Conservation (phyloP, 306 rosid genomes). For the Benincasa hispida region DNA sequence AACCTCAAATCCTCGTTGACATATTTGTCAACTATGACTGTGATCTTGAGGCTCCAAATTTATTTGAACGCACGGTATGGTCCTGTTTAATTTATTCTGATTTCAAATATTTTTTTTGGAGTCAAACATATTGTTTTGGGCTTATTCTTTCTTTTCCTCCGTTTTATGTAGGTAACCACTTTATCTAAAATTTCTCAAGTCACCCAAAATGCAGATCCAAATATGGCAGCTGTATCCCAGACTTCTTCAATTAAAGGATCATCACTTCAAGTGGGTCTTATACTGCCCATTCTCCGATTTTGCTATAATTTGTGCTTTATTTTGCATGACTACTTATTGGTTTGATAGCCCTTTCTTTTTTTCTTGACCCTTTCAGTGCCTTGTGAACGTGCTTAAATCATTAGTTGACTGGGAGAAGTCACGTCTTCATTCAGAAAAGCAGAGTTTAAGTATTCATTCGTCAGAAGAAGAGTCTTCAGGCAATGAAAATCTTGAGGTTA, state of each 20-base stretch:
- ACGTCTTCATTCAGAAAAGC: constrained; percentile 42
- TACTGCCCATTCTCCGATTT: constrained; percentile 6
- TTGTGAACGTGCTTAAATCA: constrained; percentile 90
- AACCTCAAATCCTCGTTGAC: constrained; percentile 97
- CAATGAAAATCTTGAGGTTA: constrained; percentile 55
- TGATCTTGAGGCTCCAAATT: constrained; percentile 98
- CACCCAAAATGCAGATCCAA: constrained; percentile 66
- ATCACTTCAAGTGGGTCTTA: constrained; percentile 80
- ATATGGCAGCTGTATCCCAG: constrained; percentile 57
- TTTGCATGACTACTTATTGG: background rate
- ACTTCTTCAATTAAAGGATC: constrained; percentile 76
- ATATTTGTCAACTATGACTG: constrained; percentile 98
- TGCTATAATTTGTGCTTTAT: background rate
- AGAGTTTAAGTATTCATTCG: constrained; percentile 23
- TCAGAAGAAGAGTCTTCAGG: constrained; percentile 44
- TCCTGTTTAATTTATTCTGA: background rate
- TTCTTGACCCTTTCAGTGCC: constrained; percentile 54
- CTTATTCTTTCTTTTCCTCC: background rate
- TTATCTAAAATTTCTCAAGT: constrained; percentile 91
- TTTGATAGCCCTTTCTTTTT: constrained; percentile 1
- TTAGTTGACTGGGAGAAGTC: constrained; percentile 93
- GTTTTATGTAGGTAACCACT: constrained; percentile 57
- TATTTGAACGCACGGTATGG: constrained; percentile 94
- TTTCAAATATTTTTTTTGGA: constrained; percentile 10
- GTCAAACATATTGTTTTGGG: background rate